These are phyloP conservation scores for Penicillium soppii DNA, from an alignment of 495 filamentous ascomycete genomes.

Conservation along the genomic window DNA sequence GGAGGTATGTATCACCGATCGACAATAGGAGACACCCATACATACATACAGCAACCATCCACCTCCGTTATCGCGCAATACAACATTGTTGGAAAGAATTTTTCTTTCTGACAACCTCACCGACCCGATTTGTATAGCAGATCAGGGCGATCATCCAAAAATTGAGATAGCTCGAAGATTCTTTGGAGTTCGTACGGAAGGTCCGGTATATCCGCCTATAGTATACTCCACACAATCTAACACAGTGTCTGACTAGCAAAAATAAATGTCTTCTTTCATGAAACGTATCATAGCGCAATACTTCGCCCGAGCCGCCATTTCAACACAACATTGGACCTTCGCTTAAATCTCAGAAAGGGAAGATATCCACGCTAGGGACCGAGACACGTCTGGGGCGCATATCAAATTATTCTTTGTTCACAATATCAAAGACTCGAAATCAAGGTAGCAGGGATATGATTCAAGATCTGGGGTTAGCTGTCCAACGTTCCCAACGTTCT, in stretches of 20 bases:
- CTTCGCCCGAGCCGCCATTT: background rate
- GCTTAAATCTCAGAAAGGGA: background rate
- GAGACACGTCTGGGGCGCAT: conserved; percentile 8
- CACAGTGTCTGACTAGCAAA: background rate
- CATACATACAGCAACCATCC: background rate
- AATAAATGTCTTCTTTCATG: background rate
- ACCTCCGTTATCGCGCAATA: background rate
- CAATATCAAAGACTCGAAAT: background rate
- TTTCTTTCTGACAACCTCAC: background rate
- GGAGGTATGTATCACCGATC: background rate
- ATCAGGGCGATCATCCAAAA: background rate
- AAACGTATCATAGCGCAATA: background rate
- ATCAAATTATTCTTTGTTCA: conserved; percentile 1
- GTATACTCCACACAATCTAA: background rate
- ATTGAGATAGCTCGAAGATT: background rate
- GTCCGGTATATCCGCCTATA: background rate
- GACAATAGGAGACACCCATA: background rate
- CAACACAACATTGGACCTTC: background rate
- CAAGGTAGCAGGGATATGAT: background rate
- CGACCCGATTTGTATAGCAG: background rate
- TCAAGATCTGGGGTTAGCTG: background rate
- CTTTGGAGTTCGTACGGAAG: no score
- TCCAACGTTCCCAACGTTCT: background rate
- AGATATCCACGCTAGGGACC: conserved; percentile 1
- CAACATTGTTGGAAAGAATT: background rate